phyloP scores from a whole-genome alignment of 352 stramenopile species.

The Phytopythium kandeliae region DNA sequence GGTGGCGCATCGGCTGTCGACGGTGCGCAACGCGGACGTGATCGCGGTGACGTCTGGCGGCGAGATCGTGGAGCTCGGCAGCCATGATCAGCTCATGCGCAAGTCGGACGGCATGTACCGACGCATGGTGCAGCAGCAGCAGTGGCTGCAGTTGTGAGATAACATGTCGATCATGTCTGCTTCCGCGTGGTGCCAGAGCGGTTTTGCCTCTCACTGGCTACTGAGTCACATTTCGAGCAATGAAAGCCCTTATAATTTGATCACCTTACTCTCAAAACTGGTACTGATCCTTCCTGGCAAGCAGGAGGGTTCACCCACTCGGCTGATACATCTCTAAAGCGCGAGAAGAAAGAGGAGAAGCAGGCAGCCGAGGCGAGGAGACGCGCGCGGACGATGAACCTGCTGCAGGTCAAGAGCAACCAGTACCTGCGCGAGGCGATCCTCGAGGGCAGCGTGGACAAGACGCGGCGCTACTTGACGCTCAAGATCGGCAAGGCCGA shows the following conservation, averaged over 20 bases:
- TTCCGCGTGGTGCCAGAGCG: too few relatives aligned
- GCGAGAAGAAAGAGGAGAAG: neutral
- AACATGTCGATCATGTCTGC: too few relatives aligned
- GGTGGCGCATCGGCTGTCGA: constrained; percentile 90
- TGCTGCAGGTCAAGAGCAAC: constrained; percentile 84
- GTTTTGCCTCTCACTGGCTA: too few relatives aligned
- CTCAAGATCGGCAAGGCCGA: constrained; percentile 83
- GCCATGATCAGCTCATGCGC: constrained; percentile 62
- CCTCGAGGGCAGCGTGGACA: constrained; percentile 76
- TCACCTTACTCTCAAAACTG: too few relatives aligned
- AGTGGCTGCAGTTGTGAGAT: too few relatives aligned
- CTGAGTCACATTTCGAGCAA: too few relatives aligned
- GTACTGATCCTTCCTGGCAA: too few relatives aligned
- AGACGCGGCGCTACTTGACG: constrained; percentile 73
- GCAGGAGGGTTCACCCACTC: too few relatives aligned
- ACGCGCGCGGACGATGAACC: constrained; percentile 51
- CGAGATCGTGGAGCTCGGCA: constrained; percentile 84
- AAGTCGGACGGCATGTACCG: constrained; percentile 28
- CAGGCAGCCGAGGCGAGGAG: neutral
- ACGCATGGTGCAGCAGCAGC: constrained; percentile 11
- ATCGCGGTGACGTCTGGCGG: constrained; percentile 88
- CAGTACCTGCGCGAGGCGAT: constrained; percentile 81
- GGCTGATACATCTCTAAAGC: too few relatives aligned
- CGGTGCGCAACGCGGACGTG: constrained; percentile 82
- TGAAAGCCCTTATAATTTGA: too few relatives aligned